Evolutionary conservation across 148 eudicot genomes (phyloP).

Genomic region (Chenopodium formosanum): DNA sequence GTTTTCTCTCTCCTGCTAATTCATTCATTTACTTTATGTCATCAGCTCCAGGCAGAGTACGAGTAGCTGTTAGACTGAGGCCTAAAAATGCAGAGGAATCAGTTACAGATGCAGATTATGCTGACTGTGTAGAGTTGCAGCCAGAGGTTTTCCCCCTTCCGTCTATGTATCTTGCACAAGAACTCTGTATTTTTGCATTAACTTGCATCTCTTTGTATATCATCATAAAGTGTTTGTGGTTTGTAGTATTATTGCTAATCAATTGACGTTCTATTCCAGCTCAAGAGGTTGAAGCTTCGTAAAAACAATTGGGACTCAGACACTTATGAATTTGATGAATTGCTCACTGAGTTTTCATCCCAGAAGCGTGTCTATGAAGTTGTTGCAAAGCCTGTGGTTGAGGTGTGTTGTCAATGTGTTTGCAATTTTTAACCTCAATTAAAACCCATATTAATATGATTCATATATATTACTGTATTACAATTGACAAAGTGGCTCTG

Average conservation of each 20-base stretch:
- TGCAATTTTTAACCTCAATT: neutral
- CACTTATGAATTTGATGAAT: constrained; percentile 96
- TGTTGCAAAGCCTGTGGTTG: constrained; percentile 99
- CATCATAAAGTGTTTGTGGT: neutral
- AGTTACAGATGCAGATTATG: constrained; percentile 95
- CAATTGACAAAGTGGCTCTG: neutral
- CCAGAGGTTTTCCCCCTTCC: constrained; percentile 57
- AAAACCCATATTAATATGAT: neutral
- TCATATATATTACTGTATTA: neutral
- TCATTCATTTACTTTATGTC: neutral
- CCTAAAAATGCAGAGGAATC: constrained; percentile 89
- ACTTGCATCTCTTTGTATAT: neutral
- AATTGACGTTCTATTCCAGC: constrained; percentile 42
- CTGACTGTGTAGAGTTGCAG: constrained; percentile 92
- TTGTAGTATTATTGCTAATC: neutral
- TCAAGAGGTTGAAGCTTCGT: constrained; percentile 89
- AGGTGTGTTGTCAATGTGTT: constrained; percentile 49
- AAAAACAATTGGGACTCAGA: constrained; percentile 99
- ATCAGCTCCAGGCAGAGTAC: constrained; percentile 78
- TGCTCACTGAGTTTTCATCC: constrained; percentile 87
- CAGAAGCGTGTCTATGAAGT: constrained; percentile 99
- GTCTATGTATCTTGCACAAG: neutral
- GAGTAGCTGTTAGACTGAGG: constrained; percentile 93
- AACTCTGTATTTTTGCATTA: neutral
- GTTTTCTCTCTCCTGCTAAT: neutral